Conservation (phyloP, 139 green algal species). For the Auxenochlorella pyrenoidosa region DNA sequence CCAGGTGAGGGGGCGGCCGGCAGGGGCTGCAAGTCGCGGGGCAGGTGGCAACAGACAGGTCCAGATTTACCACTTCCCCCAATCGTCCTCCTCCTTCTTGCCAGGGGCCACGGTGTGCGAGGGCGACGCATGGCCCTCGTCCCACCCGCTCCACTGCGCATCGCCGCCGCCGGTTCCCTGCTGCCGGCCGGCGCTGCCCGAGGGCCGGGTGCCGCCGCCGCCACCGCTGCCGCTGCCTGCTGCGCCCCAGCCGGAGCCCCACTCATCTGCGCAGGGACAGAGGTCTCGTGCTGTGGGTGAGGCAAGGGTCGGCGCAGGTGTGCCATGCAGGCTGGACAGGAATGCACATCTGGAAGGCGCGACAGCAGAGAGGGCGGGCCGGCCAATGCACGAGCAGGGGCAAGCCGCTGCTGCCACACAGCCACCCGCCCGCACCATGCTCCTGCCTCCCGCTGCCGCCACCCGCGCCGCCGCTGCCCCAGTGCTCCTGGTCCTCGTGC, state of each 20-base stretch:
- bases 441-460: background rate
- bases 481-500: background rate
- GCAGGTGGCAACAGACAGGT: too few relatives aligned
- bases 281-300: background rate
- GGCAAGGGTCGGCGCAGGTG: background rate
- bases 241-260: background rate
- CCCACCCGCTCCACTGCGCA: constrained; percentile 24
- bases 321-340: background rate
- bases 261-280: constrained; percentile 7
- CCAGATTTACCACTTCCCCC: constrained; percentile 47
- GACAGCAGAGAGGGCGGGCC: too few relatives aligned
- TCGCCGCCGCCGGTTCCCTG: constrained; percentile 17
- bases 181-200: background rate
- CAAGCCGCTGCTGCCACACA: too few relatives aligned
- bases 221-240: background rate
- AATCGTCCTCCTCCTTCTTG: constrained; percentile 41
- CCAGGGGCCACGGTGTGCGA: background rate
- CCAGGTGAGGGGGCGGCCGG: too few relatives aligned
- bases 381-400: too few relatives aligned
- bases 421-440: background rate
- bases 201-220: background rate
- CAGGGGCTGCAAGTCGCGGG: too few relatives aligned
- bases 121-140: constrained; percentile 9
- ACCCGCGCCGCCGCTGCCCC: background rate
- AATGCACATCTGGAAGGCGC: background rate